Evolutionary conservation across 441 rosid genomes (phyloP), one percentile per base, ranked within the genome.

Genomic region (Daphne laureola): DNA sequence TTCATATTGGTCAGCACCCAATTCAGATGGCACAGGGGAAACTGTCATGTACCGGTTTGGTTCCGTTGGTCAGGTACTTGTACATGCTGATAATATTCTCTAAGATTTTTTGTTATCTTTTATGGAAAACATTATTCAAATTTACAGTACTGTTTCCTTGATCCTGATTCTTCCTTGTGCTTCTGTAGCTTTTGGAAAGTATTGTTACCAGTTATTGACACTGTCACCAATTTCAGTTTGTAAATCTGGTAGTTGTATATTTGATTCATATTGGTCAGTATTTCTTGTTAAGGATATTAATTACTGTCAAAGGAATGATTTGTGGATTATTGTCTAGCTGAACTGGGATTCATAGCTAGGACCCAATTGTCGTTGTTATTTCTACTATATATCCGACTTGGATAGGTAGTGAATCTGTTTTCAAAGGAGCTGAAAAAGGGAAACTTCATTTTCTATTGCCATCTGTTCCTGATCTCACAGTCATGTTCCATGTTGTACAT

Each of bases 51-150:
- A 87, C 59, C 89, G 97, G 48, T 90, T 93, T 72, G 99, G 99
- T 43, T 93, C 99, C 17, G 97, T 93, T 68, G 97, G 96, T 70
- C 99, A 90, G 99, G 99, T 93, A 86, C 38, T 46, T 54, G 26
- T 31, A 54, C 46, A 49, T 58, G 35, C 9, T 45, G 13, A 18
- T 16, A 46, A 27, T 63, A 55, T 25, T 8, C 25, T 21, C 25
- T 16, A 61, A 14, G 50, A 31, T 17, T 11, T 46, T 31, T 51
- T 13, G 31, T 42, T 49, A 6, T 49, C 46, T 4, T 40, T 40
- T 9, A 31, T n/a, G 14, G 4, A 1, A 17, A n/a, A n/a, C 7
- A 8, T 35, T 13, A 14, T 36, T 15, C n/a, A 21, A 18, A 49
- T 43, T 48, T 27, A 5, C 27, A 7, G 49, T 55, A 21, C 25